These are phyloP conservation scores for Myxozyma mucilagina DNA, from an alignment of 805 yeast genomes.

Conservation along the genomic window DNA sequence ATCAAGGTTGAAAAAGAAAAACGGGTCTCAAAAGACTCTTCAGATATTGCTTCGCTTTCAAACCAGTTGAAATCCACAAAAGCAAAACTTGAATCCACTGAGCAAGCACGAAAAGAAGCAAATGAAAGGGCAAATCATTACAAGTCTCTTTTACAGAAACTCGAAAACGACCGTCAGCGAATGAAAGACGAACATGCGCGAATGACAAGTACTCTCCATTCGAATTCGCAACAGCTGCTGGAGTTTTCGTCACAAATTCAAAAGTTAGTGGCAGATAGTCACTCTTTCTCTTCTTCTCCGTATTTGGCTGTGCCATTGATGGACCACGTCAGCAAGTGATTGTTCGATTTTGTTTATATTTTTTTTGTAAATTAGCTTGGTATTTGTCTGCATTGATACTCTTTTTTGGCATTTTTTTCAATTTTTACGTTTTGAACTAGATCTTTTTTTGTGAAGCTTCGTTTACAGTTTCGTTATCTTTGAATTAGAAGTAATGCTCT, in stretches of 20 bases:
- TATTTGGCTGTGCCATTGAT: background rate
- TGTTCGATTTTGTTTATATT: background rate
- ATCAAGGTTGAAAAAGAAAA: background rate
- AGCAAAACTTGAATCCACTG: background rate
- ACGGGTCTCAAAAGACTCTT: background rate
- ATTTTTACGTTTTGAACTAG: background rate
- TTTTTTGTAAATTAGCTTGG: background rate
- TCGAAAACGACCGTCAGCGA: slow-evolving; percentile 15
- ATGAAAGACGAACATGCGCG: slow-evolving; percentile 4
- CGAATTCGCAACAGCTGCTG: slow-evolving; percentile 8
- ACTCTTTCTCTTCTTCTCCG: slow-evolving; percentile 9
- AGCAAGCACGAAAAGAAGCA: background rate
- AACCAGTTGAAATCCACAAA: too few species aligned
- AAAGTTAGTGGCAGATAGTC: slow-evolving; percentile 12
- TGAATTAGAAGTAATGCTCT: background rate
- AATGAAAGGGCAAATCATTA: background rate
- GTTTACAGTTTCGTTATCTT: background rate
- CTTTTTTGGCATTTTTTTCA: background rate
- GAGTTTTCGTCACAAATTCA: slow-evolving; percentile 19
- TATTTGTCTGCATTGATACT: background rate
- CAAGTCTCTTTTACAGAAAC: background rate
- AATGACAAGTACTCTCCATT: background rate
- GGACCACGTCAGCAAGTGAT: background rate
- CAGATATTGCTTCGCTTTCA: background rate
- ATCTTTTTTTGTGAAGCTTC: background rate